A percentile compares a stretch with the other conserved stretches of the same genome.
Evolutionary conservation across 495 filamentous ascomycete species (phyloP).

Genomic region (Friedmanniomyces simplex): DNA sequence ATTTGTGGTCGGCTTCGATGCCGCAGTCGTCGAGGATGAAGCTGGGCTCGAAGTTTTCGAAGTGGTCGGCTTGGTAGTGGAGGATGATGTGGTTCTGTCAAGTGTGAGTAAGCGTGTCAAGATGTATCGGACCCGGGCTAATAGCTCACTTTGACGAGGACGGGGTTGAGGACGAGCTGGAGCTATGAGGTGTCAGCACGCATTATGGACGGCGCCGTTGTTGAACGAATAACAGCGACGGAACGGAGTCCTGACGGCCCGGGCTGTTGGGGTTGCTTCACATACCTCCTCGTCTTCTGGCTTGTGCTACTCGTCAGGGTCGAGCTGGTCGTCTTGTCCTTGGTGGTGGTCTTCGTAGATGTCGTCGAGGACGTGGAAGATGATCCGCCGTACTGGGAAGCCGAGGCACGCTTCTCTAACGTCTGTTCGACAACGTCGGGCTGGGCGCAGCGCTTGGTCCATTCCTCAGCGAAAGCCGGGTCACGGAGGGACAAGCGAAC

Average conservation of each 20-base stretch:
- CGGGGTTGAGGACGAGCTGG: neutral
- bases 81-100: too few species aligned
- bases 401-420: neutral
- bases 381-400: neutral
- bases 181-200: neutral
- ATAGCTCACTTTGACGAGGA: too few species aligned
- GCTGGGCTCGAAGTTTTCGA: too few species aligned
- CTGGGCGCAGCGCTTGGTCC: neutral
- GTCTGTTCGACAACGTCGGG: neutral
- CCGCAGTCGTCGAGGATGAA: neutral
- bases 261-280: too few species aligned
- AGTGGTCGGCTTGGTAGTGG: too few species aligned
- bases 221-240: too few species aligned
- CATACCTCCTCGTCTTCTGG: too few species aligned
- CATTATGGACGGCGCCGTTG: too few species aligned
- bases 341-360: neutral
- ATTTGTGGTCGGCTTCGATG: neutral
- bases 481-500: slow-evolving; percentile 3
- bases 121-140: too few species aligned
- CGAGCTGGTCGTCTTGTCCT: neutral
- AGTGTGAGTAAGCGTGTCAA: too few species aligned
- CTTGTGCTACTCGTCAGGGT: too few species aligned
- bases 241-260: too few species aligned
- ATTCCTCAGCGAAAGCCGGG: slow-evolving; percentile 1
- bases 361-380: neutral